These are phyloP conservation scores for Parachaetomium inaequale DNA, from an alignment of 495 filamentous ascomycete genomes.

Conservation along the genomic window DNA sequence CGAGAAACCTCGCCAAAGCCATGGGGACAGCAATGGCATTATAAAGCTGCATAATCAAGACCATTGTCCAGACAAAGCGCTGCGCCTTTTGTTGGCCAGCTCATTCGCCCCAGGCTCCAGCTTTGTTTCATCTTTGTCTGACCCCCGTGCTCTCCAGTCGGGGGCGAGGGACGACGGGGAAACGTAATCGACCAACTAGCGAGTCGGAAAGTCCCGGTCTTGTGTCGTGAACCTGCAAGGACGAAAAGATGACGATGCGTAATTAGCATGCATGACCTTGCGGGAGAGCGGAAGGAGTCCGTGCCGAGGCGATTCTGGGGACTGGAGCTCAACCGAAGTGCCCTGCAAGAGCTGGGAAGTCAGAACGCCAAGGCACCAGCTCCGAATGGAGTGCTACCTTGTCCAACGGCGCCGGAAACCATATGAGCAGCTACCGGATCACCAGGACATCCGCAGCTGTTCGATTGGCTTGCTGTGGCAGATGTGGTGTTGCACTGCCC, in stretches of 20 bases:
- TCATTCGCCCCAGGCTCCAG: background rate
- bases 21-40: background rate
- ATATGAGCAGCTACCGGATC: too few relatives aligned
- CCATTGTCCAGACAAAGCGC: background rate
- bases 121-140: slow-evolving; percentile 11
- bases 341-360: background rate
- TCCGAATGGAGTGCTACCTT: background rate
- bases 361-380: background rate
- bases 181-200: background rate
- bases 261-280: background rate
- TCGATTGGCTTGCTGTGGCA: too few relatives aligned
- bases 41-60: background rate
- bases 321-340: background rate
- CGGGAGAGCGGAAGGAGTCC: background rate
- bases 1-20: background rate
- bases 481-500: background rate
- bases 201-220: too few relatives aligned
- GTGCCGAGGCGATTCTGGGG: background rate
- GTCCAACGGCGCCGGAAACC: too few relatives aligned
- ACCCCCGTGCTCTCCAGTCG: background rate
- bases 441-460: too few relatives aligned
- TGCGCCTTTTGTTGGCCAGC: background rate
- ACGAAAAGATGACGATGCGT: background rate
- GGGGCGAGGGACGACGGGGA: background rate
- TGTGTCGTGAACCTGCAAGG: background rate